Evolutionary conservation across 495 filamentous ascomycete genomes (phyloP), one percentile per base, ranked within the genome.

Genomic region (Xylaria grammica): DNA sequence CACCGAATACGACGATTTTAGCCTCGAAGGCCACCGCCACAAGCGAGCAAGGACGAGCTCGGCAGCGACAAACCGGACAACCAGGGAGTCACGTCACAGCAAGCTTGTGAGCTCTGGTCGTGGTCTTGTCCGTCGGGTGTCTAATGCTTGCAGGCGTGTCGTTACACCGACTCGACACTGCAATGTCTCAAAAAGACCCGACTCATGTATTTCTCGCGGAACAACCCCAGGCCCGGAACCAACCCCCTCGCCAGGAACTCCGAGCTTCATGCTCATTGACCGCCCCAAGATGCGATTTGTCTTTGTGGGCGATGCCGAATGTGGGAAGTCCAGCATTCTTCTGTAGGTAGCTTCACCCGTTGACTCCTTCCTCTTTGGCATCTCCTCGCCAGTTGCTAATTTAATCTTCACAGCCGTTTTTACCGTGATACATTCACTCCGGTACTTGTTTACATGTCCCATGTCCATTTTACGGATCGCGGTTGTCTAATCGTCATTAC

Each of bases 241-340:
- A 3, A 56, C 46, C 5, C 50, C 65, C 1, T 52, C 57, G 17
- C 56, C 57, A 0, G 65, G 62, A 27, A 61, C 64, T 8, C 50
- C 64, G n/a, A 45, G n/a, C 26, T 53, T 58, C 27, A 50, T 46
- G 6, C 26, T 62, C 13, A 30, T 61, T 26, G 63, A 70, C 9
- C 60, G 68, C 30, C 65, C 63, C 17, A 63, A 65, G 24, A 74
- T 74, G 71, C 54, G 69, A 52, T 74, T 74, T 15, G 58, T 72
- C 7, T 65, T 74, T 38, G 71, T 74, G 1, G 71, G 71, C 26
- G 67, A 72, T 17, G 49, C 65, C 5, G 65, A 62, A 10, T 72
- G 69, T 54, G 71, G 71, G n/a, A 74, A 74, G 49, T 69, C 71
- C 0, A 69, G 53, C 51, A 13, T 72, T 4, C 42, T 74, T 29